A percentile compares a stretch with the other conserved stretches of the same genome.
Evolutionary conservation across 2,329 filamentous ascomycete species (phyloP).

Genomic region (Colletotrichum lentis): DNA sequence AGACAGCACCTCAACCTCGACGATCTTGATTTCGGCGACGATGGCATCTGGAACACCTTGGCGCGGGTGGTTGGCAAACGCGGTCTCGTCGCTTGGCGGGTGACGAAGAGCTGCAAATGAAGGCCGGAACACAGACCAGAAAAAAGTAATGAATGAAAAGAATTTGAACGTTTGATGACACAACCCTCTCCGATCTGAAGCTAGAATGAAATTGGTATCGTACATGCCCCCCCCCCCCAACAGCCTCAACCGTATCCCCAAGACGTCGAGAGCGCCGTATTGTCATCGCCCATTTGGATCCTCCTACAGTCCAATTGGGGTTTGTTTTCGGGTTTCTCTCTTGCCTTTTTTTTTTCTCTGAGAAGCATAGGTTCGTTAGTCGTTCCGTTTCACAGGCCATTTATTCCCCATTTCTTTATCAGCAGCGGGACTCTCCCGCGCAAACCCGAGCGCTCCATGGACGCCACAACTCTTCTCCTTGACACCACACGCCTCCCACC

Average conservation of each 20-base stretch:
- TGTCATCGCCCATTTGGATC: neutral
- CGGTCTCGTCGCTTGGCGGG: conserved; percentile 69
- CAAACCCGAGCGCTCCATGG: neutral
- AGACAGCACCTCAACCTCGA: conserved; percentile 77
- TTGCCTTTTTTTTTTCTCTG: neutral
- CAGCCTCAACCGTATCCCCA: neutral
- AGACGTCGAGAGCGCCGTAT: conserved; percentile 2
- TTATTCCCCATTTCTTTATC: neutral
- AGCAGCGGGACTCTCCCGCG: neutral
- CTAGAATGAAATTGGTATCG: conserved; percentile 28
- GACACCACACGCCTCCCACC: neutral
- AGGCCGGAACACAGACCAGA: neutral
- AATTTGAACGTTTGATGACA: conserved; percentile 32
- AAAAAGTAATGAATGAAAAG: conserved; percentile 28
- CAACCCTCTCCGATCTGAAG: neutral
- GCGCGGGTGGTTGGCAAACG: conserved; percentile 71
- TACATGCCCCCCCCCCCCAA: neutral
- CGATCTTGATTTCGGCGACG: conserved; percentile 80
- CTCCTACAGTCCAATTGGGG: neutral
- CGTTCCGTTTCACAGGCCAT: neutral
- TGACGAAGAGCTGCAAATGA: conserved; percentile 66
- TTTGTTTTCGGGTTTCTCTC: no score
- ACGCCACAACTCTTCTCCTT: neutral
- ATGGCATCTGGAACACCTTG: conserved; percentile 77
- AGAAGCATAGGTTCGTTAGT: neutral